Evolutionary conservation across 2,329 filamentous ascomycete species (phyloP).

Genomic region (Cryphonectria japonica): DNA sequence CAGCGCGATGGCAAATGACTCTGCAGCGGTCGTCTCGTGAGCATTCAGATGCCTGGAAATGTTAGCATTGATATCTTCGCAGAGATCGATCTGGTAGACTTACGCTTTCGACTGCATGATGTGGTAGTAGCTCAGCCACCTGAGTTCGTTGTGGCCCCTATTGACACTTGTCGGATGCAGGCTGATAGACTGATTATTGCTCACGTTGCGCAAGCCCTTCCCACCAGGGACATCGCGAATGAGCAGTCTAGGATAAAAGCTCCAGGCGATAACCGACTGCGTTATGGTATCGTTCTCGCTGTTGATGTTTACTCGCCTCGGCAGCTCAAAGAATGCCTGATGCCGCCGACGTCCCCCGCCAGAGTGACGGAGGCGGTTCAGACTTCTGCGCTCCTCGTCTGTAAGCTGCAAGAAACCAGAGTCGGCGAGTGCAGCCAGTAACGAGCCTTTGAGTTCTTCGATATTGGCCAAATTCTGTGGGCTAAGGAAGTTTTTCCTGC

Average conservation of each 20-base stretch:
- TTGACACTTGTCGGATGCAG: slow-evolving; percentile 91
- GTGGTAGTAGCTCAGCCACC: slow-evolving; percentile 93
- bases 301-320: slow-evolving; percentile 72
- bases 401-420: slow-evolving; percentile 81
- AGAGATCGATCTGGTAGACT: slow-evolving; percentile 38
- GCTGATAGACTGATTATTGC: slow-evolving; percentile 89
- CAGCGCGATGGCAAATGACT: slow-evolving; percentile 81
- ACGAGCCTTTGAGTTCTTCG: slow-evolving; percentile 92
- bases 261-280: slow-evolving; percentile 85
- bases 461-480: slow-evolving; percentile 89
- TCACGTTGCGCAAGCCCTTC: slow-evolving; percentile 87
- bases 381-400: slow-evolving; percentile 68
- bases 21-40: slow-evolving; percentile 81
- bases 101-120: slow-evolving; percentile 91
- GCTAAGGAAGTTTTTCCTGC: slow-evolving; percentile 90
- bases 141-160: slow-evolving; percentile 67
- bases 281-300: slow-evolving; percentile 80
- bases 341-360: slow-evolving; percentile 62
- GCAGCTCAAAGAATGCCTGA: slow-evolving; percentile 77
- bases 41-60: slow-evolving; percentile 76
- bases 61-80: slow-evolving; percentile 32
- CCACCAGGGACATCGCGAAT: slow-evolving; percentile 69
- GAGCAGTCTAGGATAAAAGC: slow-evolving; percentile 93
- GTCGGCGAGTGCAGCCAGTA: slow-evolving; percentile 82
- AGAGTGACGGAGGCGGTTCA: slow-evolving; percentile 71